Conservation (phyloP, 257 asterid species). For the Nicotiana undulata region DNA sequence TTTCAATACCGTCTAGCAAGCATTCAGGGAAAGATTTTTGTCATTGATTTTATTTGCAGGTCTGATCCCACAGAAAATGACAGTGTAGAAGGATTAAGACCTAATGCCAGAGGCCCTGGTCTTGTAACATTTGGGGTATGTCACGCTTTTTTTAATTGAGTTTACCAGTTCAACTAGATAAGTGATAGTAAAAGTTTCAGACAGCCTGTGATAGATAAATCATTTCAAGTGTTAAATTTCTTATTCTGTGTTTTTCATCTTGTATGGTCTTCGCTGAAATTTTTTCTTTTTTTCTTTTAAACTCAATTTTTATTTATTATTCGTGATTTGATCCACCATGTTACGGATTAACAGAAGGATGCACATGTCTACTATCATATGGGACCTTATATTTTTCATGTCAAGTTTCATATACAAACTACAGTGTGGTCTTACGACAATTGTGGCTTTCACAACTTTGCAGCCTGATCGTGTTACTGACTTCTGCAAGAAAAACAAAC, state of each 20-base stretch:
- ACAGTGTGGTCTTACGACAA: background rate
- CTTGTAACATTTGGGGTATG: conserved; percentile 98
- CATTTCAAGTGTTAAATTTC: background rate
- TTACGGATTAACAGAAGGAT: background rate
- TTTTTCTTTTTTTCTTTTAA: background rate
- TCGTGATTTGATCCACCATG: conserved; percentile 8
- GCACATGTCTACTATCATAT: background rate
- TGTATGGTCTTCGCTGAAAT: background rate
- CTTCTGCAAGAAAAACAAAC: conserved; percentile 87
- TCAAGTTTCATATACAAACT: background rate
- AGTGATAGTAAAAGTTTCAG: background rate
- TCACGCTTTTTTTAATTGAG: background rate
- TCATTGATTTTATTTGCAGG: conserved; percentile 37
- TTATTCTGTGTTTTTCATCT: background rate
- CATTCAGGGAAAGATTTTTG: conserved; percentile 3
- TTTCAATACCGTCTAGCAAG: background rate
- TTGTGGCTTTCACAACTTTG: conserved; percentile 8
- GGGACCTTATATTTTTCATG: background rate
- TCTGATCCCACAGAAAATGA: conserved; percentile 99
- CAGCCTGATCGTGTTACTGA: conserved; percentile 99
- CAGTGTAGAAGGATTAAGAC: conserved; percentile 93
- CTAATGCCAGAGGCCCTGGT: conserved; percentile 99
- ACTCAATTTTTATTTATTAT: background rate
- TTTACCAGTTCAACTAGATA: background rate
- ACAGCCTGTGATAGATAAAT: background rate